Evolutionary conservation across 2,329 filamentous ascomycete genomes (phyloP).

Genomic region (Domatiomyces globalis): DNA sequence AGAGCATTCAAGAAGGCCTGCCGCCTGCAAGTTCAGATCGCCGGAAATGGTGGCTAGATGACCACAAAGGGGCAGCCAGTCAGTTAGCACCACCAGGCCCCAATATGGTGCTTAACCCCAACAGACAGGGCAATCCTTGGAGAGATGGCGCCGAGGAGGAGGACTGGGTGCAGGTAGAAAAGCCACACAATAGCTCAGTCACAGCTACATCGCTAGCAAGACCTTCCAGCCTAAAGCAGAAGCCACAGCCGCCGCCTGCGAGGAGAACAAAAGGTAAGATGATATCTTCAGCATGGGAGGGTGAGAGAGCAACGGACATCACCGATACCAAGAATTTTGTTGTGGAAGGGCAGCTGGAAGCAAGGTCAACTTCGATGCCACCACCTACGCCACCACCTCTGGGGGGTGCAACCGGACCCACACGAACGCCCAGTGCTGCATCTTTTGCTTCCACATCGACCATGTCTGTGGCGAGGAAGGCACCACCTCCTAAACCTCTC

Average conservation of each 20-base stretch:
- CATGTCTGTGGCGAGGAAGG: conserved; percentile 26
- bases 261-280: conserved; percentile 9
- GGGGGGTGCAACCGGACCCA: conserved; percentile 1
- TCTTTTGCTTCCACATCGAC: conserved; percentile 19
- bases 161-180: conserved; percentile 52
- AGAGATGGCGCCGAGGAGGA: conserved; percentile 51
- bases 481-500: conserved; percentile 45
- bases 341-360: conserved; percentile 1
- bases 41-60: conserved; percentile 52
- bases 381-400: neutral
- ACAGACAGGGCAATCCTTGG: conserved; percentile 71
- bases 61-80: conserved; percentile 56
- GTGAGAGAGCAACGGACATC: conserved; percentile 5
- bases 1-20: conserved; percentile 65
- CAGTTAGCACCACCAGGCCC: conserved; percentile 51
- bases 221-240: conserved; percentile 17
- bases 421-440: conserved; percentile 2
- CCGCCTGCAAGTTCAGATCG: conserved; percentile 49
- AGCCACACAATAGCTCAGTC: conserved; percentile 2
- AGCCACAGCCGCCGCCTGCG: conserved; percentile 14
- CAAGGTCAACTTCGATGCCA: conserved; percentile 5
- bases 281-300: conserved; percentile 10
- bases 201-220: neutral
- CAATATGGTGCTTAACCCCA: conserved; percentile 54
- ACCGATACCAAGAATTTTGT: conserved; percentile 1